Evolutionary conservation across 495 filamentous ascomycete genomes (phyloP).

Genomic region (Corynascus novoguineensis): DNA sequence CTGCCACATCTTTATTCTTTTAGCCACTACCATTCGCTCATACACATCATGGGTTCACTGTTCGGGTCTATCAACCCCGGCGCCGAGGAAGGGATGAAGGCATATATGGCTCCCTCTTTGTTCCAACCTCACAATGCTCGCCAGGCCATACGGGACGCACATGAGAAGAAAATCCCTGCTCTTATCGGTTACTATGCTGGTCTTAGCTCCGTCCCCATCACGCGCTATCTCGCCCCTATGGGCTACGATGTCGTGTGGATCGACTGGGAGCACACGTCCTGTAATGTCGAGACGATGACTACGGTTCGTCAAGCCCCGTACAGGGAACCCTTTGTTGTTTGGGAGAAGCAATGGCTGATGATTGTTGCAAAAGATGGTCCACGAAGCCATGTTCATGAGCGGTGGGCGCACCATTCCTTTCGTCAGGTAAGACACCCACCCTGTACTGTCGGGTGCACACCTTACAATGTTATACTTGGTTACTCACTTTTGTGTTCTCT

Average conservation of each 20-base stretch:
- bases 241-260: constrained; percentile 40
- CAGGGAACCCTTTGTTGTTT: too few species aligned
- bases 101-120: constrained; percentile 38
- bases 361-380: constrained; percentile 35
- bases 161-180: constrained; percentile 38
- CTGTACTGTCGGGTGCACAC: neutral
- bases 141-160: constrained; percentile 41
- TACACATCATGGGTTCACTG: constrained; percentile 16
- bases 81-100: constrained; percentile 30
- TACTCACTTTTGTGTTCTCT: too few species aligned
- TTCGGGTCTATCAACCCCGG: neutral
- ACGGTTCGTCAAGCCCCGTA: constrained; percentile 26
- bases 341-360: constrained; percentile 3
- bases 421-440: constrained; percentile 23
- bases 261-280: constrained; percentile 44
- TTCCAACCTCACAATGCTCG: constrained; percentile 42
- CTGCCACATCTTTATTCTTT: too few species aligned
- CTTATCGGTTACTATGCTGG: constrained; percentile 37
- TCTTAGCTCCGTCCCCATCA: constrained; percentile 32
- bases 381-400: constrained; percentile 39
- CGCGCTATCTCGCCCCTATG: constrained; percentile 33
- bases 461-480: neutral
- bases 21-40: too few species aligned
- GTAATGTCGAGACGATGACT: constrained; percentile 44
- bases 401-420: constrained; percentile 37